Base-by-base conservation (phyloP, 2,329 filamentous ascomycete species). In the Cercospora janseana region DNA sequence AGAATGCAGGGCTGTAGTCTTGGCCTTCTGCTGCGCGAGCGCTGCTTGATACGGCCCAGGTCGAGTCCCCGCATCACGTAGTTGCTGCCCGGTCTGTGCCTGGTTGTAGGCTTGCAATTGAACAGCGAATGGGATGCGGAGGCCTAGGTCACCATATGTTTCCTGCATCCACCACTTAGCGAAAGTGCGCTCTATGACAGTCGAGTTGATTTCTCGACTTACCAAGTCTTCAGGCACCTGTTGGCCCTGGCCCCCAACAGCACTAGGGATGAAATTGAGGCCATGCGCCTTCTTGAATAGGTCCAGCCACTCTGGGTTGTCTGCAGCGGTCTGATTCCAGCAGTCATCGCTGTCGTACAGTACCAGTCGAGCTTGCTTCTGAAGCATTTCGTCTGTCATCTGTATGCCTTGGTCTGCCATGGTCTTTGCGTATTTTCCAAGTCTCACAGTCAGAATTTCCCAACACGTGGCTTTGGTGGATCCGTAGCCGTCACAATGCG, bases 231-330 rank as follows among this genome's bases (percentile, higher is more conserved):
- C 66, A 1, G 66, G 67, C 1, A 69, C 56, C 10, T 64, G 52
- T 10, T 44, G 37, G 8, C 65, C 66, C 44, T 60, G 52, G 2
- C 66, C 67, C 26, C 65, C 66, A 10, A 69, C 54, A 1, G 54
- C 52, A 13, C 44, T 54, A 2, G 67, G 67, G 4, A 69, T 66
- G 52, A 64, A 66, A 38, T 68, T 60, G 20, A 76, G 65, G 3
- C 72, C 73, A 40, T 75, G 73, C 4, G 73, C 73, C 57, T 74
- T 72, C 57, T 76, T 76, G 66, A 76, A 77, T 5, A 77, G 57
- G 34, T 68, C 70, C 8, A 76, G 65, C 74, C 74, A 77, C 49
- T 75, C 74, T 5, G 64, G 60, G 43, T 69, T 69, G 49, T 71
- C 69, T 8, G 68, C 69, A 28, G 71, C 66, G 12, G 66, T 69